A percentile compares a stretch with the other conserved stretches of the same genome.
Evolutionary conservation across 305 asterid genomes (phyloP).

Genomic region (Rubia tinctorum): DNA sequence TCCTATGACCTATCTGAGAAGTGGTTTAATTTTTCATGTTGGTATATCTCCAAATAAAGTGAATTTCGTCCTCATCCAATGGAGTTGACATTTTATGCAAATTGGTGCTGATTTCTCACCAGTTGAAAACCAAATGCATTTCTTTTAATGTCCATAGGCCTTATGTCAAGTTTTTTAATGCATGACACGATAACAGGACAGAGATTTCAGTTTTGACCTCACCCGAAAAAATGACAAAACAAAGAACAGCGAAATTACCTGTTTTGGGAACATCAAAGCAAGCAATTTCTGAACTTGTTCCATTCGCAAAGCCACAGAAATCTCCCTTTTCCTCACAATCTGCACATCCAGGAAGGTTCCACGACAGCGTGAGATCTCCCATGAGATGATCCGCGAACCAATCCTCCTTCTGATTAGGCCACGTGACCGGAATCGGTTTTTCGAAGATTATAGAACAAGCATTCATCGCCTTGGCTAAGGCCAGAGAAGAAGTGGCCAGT

Average conservation of each 20-base stretch:
- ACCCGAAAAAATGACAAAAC: not conserved
- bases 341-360: constrained; percentile 52
- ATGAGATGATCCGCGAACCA: constrained; percentile 31
- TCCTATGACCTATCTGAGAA: too few relatives aligned
- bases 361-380: constrained; percentile 35
- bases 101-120: not conserved
- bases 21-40: not conserved
- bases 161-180: not conserved
- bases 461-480: constrained; percentile 35
- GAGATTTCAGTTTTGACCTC: not conserved
- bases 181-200: not conserved
- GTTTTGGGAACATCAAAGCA: constrained; percentile 20
- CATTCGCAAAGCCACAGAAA: constrained; percentile 25
- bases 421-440: constrained; percentile 39
- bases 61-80: not conserved
- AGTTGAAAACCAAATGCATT: not conserved
- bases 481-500: constrained; percentile 39
- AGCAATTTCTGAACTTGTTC: constrained; percentile 8
- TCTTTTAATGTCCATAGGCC: constrained; percentile 14
- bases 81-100: constrained; percentile 6
- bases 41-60: not conserved
- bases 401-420: constrained; percentile 20
- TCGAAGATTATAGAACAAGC: constrained; percentile 32
- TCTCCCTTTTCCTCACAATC: constrained; percentile 40
- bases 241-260: not conserved